Conservation (phyloP, 2,329 filamentous ascomycete species). For the Sordariomycetes sp. region DNA sequence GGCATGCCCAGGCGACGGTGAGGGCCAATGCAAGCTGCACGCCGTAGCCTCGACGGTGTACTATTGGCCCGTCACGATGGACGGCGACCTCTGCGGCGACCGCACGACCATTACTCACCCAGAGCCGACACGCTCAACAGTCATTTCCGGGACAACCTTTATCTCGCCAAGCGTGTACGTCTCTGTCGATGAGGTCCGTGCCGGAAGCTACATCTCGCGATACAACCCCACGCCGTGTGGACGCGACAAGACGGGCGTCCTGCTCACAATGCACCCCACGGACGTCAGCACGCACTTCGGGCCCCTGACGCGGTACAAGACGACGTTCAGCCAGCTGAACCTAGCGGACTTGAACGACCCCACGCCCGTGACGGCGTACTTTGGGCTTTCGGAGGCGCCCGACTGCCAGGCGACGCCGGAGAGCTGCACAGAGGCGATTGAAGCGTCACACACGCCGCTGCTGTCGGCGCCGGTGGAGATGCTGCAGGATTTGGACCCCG, state of each 20-base stretch:
- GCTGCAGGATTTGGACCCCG: not conserved
- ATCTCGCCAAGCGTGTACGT: slow-evolving; percentile 5
- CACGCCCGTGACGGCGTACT: slow-evolving; percentile 1
- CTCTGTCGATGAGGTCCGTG: not conserved
- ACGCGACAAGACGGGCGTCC: not conserved
- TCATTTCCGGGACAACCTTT: not conserved
- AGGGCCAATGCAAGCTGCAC: slow-evolving; percentile 1
- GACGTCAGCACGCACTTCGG: slow-evolving; percentile 4
- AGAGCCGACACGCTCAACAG: not conserved
- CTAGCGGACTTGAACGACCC: slow-evolving; percentile 4
- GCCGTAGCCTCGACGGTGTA: not conserved
- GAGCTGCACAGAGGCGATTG: not conserved
- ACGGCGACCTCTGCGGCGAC: slow-evolving; percentile 4
- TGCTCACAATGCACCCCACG: not conserved
- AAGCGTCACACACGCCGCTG: not conserved
- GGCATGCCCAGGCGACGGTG: not conserved
- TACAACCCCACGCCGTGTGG: not conserved
- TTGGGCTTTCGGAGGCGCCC: not conserved
- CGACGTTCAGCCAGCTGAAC: not conserved
- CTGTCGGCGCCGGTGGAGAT: slow-evolving; percentile 1
- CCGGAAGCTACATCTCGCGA: not conserved
- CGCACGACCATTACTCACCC: slow-evolving; percentile 1
- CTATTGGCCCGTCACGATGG: slow-evolving; percentile 4
- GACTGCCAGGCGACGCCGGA: not conserved
- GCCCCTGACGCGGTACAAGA: not conserved